Base-by-base conservation (phyloP, 805 yeast species). In the Candida multigemmis region DNA sequence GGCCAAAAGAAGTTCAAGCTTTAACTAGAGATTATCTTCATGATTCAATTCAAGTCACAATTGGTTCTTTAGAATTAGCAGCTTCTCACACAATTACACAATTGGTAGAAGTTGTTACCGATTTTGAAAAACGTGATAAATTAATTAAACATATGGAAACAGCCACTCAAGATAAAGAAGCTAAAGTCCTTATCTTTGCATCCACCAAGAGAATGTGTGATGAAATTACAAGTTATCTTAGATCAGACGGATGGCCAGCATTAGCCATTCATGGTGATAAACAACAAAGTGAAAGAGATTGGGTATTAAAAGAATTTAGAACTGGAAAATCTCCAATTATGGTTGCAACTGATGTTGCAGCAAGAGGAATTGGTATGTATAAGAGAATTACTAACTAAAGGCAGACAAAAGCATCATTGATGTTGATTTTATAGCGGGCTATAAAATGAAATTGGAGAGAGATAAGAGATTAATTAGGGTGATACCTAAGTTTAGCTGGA, bases 321-420 rank as follows among this genome's bases (percentile, higher is more conserved):
- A 52, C 74, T 35, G 97, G 97, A 46, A 82, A 77, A 60, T 77
- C 93, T 30, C 95, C 96, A 40, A 79, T 91, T 50, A 86, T 91
- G 96, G 95, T 87, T 54, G 98, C 98, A 37, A 91, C 98, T 40
- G 98, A 91, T 61, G 98, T 91, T 57, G 98, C 98, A 38, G 96
- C 98, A 42, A 83, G 98, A 74, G 98, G 98, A 77, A 86, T 91
- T 68, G 96, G 95, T 85, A 84, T 63, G 96, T 83, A 57, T 53
- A 19, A 21, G 14, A 7, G 19, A 16, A 16, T 18, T 20, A 21
- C 26, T 19, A 21, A 10, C 24, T 12, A 22, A 13, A 12, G 11
- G 17, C 24, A 25, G 23, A 22, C 13, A 16, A 17, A 22, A n/a
- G n/a, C 18, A 17, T n/a, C n/a, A n/a, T n/a, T n/a, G n/a, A n/a